Conservation (phyloP, 2,329 filamentous ascomycete species). For the Aureobasidium sp. region DNA sequence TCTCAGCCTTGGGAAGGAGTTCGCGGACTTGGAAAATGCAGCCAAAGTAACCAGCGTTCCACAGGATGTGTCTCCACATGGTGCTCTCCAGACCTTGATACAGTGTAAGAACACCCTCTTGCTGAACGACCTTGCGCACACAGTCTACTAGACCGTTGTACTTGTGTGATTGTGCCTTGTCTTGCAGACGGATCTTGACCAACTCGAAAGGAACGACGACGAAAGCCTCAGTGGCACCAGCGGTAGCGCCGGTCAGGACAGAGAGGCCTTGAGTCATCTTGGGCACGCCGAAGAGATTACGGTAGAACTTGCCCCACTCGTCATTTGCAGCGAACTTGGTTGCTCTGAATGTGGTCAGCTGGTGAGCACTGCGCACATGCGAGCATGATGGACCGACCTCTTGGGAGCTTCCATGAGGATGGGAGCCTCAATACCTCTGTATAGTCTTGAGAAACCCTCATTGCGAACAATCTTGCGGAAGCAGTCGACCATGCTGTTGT, state of each 20-base stretch:
- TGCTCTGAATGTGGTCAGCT: conserved; percentile 47
- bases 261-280: conserved; percentile 92
- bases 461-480: conserved; percentile 94
- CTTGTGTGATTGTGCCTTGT: conserved; percentile 85
- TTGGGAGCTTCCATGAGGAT: conserved; percentile 98
- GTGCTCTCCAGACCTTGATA: conserved; percentile 98
- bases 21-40: conserved; percentile 95
- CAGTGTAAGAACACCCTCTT: conserved; percentile 78
- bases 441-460: conserved; percentile 86
- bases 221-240: conserved; percentile 91
- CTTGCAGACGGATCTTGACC: conserved; percentile 96
- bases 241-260: conserved; percentile 86
- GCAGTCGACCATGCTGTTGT: conserved; percentile 97
- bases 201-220: conserved; percentile 98
- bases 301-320: conserved; percentile 94
- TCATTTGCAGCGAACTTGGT: conserved; percentile 99
- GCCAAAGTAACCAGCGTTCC: conserved; percentile 96
- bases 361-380: not conserved
- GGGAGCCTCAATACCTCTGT: conserved; percentile 90
- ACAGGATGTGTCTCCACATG: conserved; percentile 88
- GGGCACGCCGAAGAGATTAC: conserved; percentile 70
- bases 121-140: conserved; percentile 70
- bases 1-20: conserved; percentile 71
- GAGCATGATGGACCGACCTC: conserved; percentile 39
- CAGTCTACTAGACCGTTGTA: conserved; percentile 79